Evolutionary conservation across 257 asterid species (phyloP).

Genomic region (Ophiorrhiza pumila): DNA sequence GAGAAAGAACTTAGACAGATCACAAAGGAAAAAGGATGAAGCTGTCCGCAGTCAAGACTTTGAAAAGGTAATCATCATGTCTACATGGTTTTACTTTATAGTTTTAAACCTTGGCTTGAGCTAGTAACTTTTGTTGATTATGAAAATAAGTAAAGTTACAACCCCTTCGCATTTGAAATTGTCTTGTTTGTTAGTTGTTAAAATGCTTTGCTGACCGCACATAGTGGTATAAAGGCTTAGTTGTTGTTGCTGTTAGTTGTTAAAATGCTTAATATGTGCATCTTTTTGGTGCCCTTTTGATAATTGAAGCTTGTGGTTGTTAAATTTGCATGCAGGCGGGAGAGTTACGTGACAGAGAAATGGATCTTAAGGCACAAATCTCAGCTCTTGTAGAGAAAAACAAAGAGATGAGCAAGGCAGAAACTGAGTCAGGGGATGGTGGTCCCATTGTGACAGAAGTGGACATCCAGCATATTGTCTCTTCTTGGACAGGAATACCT

Average conservation of each 20-base stretch:
- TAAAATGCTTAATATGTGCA: not conserved
- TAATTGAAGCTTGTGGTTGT: not conserved
- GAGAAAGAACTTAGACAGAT: slow-evolving; percentile 97
- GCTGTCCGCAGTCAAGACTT: slow-evolving; percentile 93
- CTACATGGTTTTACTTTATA: not conserved
- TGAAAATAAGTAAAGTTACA: not conserved
- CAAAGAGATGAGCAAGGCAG: slow-evolving; percentile 94
- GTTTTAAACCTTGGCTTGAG: not conserved
- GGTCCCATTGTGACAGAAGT: slow-evolving; percentile 88
- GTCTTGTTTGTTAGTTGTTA: not conserved
- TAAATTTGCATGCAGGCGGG: slow-evolving; percentile 60
- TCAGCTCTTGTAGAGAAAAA: slow-evolving; percentile 76
- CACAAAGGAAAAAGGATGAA: slow-evolving; percentile 94
- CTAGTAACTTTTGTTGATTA: not conserved
- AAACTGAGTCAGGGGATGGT: slow-evolving; percentile 73
- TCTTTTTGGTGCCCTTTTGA: not conserved
- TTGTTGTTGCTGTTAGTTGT: not conserved
- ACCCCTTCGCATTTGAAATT: not conserved
- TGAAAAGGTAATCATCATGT: slow-evolving; percentile 5
- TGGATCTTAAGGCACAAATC: slow-evolving; percentile 94
- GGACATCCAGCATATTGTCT: slow-evolving; percentile 91
- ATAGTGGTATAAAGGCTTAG: too few relatives aligned
- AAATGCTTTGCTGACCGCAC: too few relatives aligned
- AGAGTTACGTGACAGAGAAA: slow-evolving; percentile 88
- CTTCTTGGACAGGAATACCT: slow-evolving; percentile 98